Evolutionary conservation across 306 rosid genomes (phyloP), one percentile per base, ranked within the genome.

Genomic region (Urtica urens): DNA sequence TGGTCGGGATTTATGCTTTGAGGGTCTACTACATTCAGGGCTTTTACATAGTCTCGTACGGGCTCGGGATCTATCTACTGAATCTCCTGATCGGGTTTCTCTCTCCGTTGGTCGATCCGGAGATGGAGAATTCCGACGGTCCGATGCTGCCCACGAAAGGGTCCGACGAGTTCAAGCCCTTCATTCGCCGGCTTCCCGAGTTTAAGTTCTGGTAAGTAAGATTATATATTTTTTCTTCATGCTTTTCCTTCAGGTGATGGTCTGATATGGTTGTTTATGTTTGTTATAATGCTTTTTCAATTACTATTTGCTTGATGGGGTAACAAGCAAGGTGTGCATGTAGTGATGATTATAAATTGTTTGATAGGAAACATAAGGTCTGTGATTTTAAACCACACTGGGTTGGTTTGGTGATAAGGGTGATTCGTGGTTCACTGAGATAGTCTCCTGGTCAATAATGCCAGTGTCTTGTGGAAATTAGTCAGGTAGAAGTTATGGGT

Each of bases 161-260:
- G 21, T 86, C 95, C 0, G 95, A 86, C 25, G 95, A 86, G 51
- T 86, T 81, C 68, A 86, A 78, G 58, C 93, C 95, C 0, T 86
- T 86, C 80, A 81, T 86, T 49, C 87, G 93, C 35, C 65, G 93
- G 5, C 95, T 86, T 67, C 95, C 95, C 22, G 95, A 86, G 68
- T 86, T 86, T 54, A 86, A 86, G 73, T 86, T 86, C 75, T 86
- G 95, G 96, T 86, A 82, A 76, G 50, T 49, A 67, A 9, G 40
- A 27, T 31, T 27, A 57, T 17, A 45, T 61, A 56, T 3, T 35
- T 10, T 35, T 14, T 35, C n/a, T 35, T 35, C 40, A 9, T 10
- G n/a, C n/a, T 3, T 16, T 35, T 35, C n/a, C 40, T 35, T 16
- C 40, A 35, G 3, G 40, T n/a, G n/a, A n/a, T n/a, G n/a, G n/a